phyloP scores from a whole-genome alignment of 139 green algal genomes.

The Asterochloris sp. region DNA sequence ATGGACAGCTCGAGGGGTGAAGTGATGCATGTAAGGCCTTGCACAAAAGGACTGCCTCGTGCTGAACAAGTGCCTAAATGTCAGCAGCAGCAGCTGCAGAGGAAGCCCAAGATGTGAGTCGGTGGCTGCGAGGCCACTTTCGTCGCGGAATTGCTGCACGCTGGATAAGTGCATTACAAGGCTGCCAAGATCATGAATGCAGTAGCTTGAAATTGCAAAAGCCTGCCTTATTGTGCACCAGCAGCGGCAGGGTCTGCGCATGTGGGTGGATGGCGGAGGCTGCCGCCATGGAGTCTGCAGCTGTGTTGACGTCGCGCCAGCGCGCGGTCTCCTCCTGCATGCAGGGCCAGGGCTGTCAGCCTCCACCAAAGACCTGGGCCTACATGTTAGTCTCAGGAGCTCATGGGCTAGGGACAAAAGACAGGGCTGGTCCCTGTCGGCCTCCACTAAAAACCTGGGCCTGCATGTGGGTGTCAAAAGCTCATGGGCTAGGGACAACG shows the following conservation, averaged over 20 bases:
- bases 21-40: too few species aligned
- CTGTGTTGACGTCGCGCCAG: slow-evolving; percentile 82
- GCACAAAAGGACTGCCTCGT: background rate
- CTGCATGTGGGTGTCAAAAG: too few species aligned
- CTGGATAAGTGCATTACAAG: background rate
- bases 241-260: slow-evolving; percentile 62
- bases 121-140: background rate
- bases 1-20: too few species aligned
- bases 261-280: slow-evolving; percentile 48
- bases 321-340: slow-evolving; percentile 40
- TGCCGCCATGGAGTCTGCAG: slow-evolving; percentile 59
- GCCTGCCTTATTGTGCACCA: slow-evolving; percentile 69
- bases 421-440: too few species aligned
- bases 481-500: too few species aligned
- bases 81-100: background rate
- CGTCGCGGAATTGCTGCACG: background rate
- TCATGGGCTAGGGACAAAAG: too few species aligned
- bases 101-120: background rate
- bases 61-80: background rate
- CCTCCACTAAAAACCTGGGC: too few species aligned
- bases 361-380: too few species aligned
- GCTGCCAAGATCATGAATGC: background rate
- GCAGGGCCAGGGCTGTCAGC: background rate
- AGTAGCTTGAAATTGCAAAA: background rate
- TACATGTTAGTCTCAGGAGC: too few species aligned